A percentile compares a stretch with the other conserved stretches of the same genome.
Evolutionary conservation across 768 basidiomycete genomes (phyloP).

Genomic region (Strobilomyces echinocephalus): DNA sequence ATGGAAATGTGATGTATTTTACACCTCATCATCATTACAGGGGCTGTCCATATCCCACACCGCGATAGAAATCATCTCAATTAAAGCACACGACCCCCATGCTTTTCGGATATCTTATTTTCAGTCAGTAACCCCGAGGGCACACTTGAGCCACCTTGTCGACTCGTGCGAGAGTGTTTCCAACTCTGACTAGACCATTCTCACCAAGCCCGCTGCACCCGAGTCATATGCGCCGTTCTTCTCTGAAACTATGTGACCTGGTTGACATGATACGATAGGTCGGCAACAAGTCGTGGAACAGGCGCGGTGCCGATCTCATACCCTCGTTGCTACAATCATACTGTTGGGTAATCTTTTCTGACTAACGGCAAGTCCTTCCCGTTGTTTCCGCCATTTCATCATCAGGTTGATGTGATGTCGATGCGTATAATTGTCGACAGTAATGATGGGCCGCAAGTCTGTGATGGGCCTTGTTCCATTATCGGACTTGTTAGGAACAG

Average conservation of each 20-base stretch:
- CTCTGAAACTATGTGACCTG: neutral
- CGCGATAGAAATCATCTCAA: neutral
- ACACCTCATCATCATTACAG: slow-evolving; percentile 9
- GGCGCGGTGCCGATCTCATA: neutral
- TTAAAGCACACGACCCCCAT: neutral
- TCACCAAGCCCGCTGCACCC: slow-evolving; percentile 3
- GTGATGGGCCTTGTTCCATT: slow-evolving; percentile 4
- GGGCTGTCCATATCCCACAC: neutral
- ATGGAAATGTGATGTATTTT: slow-evolving; percentile 1
- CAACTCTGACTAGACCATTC: slow-evolving; percentile 1
- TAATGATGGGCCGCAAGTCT: slow-evolving; percentile 6
- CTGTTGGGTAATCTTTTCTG: neutral
- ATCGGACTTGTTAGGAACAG: neutral
- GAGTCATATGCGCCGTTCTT: no score
- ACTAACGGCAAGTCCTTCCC: neutral
- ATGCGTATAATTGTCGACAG: slow-evolving; percentile 6
- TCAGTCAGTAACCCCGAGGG: slow-evolving; percentile 4
- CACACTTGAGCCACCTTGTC: neutral
- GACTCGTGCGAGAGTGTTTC: neutral
- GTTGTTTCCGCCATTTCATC: neutral
- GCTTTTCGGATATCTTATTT: neutral
- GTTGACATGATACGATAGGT: neutral
- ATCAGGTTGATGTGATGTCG: slow-evolving; percentile 13
- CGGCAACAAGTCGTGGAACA: neutral
- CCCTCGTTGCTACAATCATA: neutral